Evolutionary conservation across 345 rosid species (phyloP).

Genomic region (Gossypium anomalum): DNA sequence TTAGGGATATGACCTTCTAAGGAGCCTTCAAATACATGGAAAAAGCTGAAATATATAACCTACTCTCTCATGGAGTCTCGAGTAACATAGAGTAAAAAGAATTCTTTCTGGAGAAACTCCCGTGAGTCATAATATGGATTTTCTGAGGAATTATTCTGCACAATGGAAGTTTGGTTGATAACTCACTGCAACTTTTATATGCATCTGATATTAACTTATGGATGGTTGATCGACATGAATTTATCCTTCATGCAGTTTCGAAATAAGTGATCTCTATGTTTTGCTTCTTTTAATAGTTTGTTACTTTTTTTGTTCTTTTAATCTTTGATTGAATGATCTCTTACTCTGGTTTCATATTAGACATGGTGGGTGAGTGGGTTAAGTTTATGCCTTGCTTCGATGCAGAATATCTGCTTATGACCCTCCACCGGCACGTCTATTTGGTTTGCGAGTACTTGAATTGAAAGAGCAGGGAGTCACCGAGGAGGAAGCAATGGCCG

Average conservation of each 20-base stretch:
- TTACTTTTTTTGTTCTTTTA: background rate
- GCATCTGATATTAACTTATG: background rate
- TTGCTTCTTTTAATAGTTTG: background rate
- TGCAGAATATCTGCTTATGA: constrained; percentile 55
- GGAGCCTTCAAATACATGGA: background rate
- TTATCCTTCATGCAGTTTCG: background rate
- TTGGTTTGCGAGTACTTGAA: constrained; percentile 67
- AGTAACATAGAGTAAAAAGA: background rate
- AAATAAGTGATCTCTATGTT: background rate
- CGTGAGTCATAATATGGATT: background rate
- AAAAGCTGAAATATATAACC: background rate
- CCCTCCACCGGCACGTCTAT: constrained; percentile 76
- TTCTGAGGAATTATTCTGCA: background rate
- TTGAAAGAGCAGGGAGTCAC: constrained; percentile 69
- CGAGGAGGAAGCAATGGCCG: constrained; percentile 66
- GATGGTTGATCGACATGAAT: background rate
- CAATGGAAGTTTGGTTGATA: background rate
- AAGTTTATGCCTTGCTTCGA: constrained; percentile 19
- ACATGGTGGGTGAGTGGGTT: background rate
- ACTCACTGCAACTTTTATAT: background rate
- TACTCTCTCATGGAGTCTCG: background rate
- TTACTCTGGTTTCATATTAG: constrained; percentile 1
- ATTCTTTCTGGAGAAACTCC: background rate
- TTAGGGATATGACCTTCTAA: background rate
- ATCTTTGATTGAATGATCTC: background rate